Evolutionary conservation across 1,284 basidiomycete species (phyloP).

Genomic region (Wolfiporia cocos): DNA sequence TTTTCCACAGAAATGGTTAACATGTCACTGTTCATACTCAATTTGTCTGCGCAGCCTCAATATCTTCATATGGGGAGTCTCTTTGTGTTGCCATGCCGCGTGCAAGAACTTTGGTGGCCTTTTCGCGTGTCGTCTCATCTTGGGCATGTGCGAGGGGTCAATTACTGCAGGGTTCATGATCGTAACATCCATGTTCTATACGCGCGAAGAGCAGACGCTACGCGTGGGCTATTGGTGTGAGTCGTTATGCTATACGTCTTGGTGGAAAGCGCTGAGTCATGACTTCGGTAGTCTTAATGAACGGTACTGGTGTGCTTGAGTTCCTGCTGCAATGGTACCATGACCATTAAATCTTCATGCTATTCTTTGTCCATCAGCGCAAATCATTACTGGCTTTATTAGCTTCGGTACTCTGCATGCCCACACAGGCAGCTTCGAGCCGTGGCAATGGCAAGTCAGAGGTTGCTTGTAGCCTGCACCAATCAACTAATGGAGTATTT

Average conservation of each 20-base stretch:
- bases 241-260: conserved; percentile 22
- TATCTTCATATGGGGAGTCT: conserved; percentile 63
- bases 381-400: conserved; percentile 65
- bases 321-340: not conserved
- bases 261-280: not conserved
- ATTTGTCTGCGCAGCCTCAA: conserved; percentile 42
- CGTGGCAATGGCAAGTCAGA: conserved; percentile 52
- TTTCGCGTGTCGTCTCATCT: conserved; percentile 55
- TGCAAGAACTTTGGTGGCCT: conserved; percentile 68
- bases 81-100: conserved; percentile 60
- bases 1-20: not conserved
- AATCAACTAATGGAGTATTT: not conserved
- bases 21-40: not conserved
- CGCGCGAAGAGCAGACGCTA: conserved; percentile 63
- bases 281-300: conserved; percentile 2
- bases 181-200: conserved; percentile 77
- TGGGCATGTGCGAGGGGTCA: conserved; percentile 75
- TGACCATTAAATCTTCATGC: not conserved
- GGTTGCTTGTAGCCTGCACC: not conserved
- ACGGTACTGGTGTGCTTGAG: conserved; percentile 15
- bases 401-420: conserved; percentile 68
- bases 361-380: conserved; percentile 19
- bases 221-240: conserved; percentile 76
- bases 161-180: conserved; percentile 78
- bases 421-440: conserved; percentile 42